These are phyloP conservation scores for Polychytrium aggregatum DNA, from an alignment of 192 early-diverging fungal genomes.

Conservation along the genomic window DNA sequence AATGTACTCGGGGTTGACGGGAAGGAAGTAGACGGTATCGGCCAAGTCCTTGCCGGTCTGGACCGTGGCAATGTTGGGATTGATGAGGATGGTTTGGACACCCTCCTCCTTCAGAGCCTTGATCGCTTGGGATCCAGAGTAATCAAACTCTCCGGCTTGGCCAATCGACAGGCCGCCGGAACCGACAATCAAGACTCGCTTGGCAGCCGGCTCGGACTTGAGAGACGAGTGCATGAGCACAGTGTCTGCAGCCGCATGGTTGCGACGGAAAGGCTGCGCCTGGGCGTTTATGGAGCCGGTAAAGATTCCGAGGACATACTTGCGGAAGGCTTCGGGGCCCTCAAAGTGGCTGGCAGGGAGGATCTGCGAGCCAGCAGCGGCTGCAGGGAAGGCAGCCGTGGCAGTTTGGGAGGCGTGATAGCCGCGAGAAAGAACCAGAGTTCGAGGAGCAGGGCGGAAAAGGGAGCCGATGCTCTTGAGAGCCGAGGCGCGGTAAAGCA, in stretches of 20 bases:
- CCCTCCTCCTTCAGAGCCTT: conserved; percentile 89
- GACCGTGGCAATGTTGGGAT: conserved; percentile 98
- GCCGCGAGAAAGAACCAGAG: background rate
- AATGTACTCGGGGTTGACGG: conserved; percentile 85
- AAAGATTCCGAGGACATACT: conserved; percentile 3
- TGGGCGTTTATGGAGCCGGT: conserved; percentile 1
- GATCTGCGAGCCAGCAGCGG: background rate
- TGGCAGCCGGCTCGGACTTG: conserved; percentile 9
- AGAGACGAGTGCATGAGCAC: background rate
- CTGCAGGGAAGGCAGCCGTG: background rate
- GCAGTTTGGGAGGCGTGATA: background rate
- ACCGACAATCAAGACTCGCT: conserved; percentile 78
- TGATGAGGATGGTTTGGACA: conserved; percentile 90
- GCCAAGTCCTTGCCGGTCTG: conserved; percentile 92
- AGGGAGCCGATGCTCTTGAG: background rate
- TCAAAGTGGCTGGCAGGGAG: conserved; percentile 8
- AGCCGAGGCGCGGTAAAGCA: too few species aligned
- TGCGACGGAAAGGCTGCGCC: conserved; percentile 6
- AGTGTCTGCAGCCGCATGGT: background rate
- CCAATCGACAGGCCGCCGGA: conserved; percentile 91
- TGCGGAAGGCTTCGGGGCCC: conserved; percentile 6
- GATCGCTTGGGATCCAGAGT: conserved; percentile 96
- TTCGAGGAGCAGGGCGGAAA: background rate
- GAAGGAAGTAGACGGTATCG: conserved; percentile 90
- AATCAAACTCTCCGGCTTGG: conserved; percentile 98